Base-by-base conservation (phyloP, 257 asterid species). In the Solanum ahanhuiri region DNA sequence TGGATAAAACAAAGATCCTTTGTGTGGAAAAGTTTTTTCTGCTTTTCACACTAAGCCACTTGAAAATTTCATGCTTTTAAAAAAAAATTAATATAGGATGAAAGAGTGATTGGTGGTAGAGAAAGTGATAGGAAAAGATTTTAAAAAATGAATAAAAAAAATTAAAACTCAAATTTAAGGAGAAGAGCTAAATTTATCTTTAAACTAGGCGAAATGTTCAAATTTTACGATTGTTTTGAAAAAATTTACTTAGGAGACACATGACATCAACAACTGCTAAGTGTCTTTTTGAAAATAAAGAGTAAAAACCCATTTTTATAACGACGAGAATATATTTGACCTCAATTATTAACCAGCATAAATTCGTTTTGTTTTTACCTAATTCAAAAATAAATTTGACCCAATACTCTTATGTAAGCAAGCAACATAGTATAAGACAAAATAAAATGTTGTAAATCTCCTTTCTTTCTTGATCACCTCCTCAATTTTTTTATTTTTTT, bases 381-480 rank as follows among this genome's bases (percentile, higher is more conserved):
- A 23, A 23, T 64, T 64, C 18, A 64, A 64, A 4, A 11, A 23
- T 2, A 11, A 64, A 64, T 64, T 64, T 64, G 18, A 28, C 4
- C 15, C 33, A 12, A 64, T 64, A 2, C 2, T 6, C 35, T 66
- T 66, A 66, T 66, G 85, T 92, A 90, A 87, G 89, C 90, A 91
- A 92, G 57, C 91, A 90, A 39, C 57, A 75, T 91, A 91, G 87
- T 48, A 91, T 84, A 86, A 90, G 95, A 94, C 96, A 93, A 94
- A 91, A 86, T 31, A 39, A n/a, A 90, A 90, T 88, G n/a, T 90
- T 43, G 87, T 90, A 81, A 75, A 85, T 88, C 48, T 54, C 85
- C 84, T 64, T 57, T 22, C 64, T 28, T 48, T 75, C 20, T 35
- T 45, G 82, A 45, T 6, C 22, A 48, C 58, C 51, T 39, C 35